Conservation (phyloP, 208 protist species). For the Entamoeba dispar region DNA sequence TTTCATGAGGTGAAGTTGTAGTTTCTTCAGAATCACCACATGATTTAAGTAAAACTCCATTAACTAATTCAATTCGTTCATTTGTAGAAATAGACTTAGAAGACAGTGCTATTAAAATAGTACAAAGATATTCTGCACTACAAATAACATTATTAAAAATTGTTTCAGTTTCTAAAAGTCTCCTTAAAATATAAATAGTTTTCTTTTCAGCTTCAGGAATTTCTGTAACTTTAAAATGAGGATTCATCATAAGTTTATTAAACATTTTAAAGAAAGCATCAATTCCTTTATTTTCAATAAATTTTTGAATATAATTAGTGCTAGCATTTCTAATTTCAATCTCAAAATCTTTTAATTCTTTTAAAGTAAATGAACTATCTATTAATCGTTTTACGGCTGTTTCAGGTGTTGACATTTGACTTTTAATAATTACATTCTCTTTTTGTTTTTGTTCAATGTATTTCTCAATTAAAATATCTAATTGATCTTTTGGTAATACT, state of each 20-base stretch:
- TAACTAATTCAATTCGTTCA: not conserved
- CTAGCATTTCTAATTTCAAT: not conserved
- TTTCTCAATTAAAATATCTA: not conserved
- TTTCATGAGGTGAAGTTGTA: not conserved
- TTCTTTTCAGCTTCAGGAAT: not conserved
- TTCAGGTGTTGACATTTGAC: not conserved
- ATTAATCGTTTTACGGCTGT: not conserved
- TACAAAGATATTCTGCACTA: not conserved
- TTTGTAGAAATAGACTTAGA: not conserved
- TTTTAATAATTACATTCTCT: not conserved
- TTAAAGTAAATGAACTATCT: not conserved
- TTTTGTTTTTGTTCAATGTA: not conserved
- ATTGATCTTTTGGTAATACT: not conserved
- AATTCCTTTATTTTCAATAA: not conserved
- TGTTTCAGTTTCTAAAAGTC: not conserved
- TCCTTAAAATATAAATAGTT: not conserved
- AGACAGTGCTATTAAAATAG: not conserved
- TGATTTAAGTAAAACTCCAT: not conserved
- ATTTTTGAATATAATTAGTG: not conserved
- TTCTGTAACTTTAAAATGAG: not conserved
- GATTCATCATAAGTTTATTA: not conserved
- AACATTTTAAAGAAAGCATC: not conserved
- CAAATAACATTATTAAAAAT: not conserved
- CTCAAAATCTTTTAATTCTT: not conserved
- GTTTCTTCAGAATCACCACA: not conserved